phyloP scores from a whole-genome alignment of 108 stramenopile species.

The Epipyxis sp. region DNA sequence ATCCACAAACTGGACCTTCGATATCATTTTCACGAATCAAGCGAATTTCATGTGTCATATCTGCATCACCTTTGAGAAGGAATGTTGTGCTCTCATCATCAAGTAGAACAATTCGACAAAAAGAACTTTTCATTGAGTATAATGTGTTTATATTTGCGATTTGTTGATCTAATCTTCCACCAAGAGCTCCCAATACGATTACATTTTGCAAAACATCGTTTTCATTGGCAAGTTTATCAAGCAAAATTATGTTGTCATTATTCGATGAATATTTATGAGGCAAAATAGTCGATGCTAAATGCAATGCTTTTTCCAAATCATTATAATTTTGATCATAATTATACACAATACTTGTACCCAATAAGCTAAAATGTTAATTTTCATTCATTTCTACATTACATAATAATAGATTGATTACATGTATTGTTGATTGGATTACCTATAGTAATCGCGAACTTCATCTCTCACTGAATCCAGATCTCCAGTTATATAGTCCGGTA shows the following conservation, averaged over 20 bases:
- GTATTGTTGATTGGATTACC: neutral
- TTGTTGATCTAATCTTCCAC: constrained; percentile 27
- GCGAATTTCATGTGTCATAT: neutral
- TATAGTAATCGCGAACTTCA: constrained; percentile 1
- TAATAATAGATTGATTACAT: too few species aligned
- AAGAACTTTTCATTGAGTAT: neutral
- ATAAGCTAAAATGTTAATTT: neutral
- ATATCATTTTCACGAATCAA: neutral
- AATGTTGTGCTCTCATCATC: neutral
- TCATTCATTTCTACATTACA: too few species aligned
- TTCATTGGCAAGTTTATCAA: too few species aligned
- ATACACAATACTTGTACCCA: neutral
- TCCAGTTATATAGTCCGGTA: constrained; percentile 10
- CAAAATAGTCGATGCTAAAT: too few species aligned
- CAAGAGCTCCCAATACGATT: constrained; percentile 13
- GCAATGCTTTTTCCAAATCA: constrained; percentile 20
- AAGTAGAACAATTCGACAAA: neutral
- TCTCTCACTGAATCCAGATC: constrained; percentile 17
- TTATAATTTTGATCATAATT: neutral
- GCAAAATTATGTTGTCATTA: too few species aligned
- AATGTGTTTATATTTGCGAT: constrained; percentile 18
- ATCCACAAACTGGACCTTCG: neutral
- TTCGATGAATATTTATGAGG: too few species aligned
- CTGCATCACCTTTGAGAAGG: neutral
- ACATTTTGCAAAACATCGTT: neutral